Base-by-base conservation (phyloP, 2,329 filamentous ascomycete species). In the Emericellopsis cladophorae region DNA sequence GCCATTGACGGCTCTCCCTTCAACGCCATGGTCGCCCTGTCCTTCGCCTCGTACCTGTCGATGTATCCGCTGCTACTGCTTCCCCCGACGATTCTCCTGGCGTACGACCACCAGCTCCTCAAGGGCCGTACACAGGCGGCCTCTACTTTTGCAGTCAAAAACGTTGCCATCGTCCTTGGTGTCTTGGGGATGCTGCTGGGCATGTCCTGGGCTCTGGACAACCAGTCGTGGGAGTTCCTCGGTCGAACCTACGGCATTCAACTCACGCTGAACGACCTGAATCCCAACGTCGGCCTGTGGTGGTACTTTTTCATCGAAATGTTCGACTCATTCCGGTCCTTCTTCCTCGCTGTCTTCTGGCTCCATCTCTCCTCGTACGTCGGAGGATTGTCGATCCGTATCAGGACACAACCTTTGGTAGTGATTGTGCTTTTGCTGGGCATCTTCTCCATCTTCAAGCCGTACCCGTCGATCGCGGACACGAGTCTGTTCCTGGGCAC, bases 241-340 rank as follows among this genome's bases (percentile, higher is more conserved):
- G 63, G 73, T 7, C 87, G 88, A 16, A 95, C 92, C 1, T 98
- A 98, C 61, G 88, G 90, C 50, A 86, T 94, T 37, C 89, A 95
- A 51, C 72, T 98, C 31, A 79, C 92, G 1, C 74, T 98, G 3
- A 86, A 88, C 8, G 92, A 98, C 56, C 71, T 98, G 33, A 93
- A 90, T 0, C 92, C 92, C 11, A 98, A 96, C 49, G 84, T 93
- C 24, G 92, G 92, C 2, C 70, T 98, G 2, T 98, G 92, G 92
- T 98, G 92, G 92, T 98, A 98, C 63, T 98, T 98, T 65, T 96
- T 98, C 57, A 94, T 93, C 50, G 90, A 98, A 58, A 98, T 98
- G 79, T 98, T 98, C 58, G 92, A 98, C 63, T 90, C 89, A 1
- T 98, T 98, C 72, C 77, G 92, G 32, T 81, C 84, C 51, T 98